Conservation (phyloP, 495 filamentous ascomycete genomes). For the Alectoria sarmentosa region DNA sequence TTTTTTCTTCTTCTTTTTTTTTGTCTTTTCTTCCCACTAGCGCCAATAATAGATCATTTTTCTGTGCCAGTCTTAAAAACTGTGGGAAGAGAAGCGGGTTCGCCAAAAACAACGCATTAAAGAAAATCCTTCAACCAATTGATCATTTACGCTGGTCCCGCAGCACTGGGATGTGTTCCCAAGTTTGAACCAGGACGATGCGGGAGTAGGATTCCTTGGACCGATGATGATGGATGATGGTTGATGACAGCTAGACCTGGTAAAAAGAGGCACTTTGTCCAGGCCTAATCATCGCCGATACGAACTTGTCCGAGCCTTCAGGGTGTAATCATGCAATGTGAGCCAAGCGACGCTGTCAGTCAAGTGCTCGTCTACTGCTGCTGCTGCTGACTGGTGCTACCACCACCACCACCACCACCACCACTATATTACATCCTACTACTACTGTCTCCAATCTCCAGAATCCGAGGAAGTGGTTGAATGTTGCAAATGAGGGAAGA, state of each 20-base stretch:
- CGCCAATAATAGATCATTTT: neutral
- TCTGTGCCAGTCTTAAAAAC: too few relatives aligned
- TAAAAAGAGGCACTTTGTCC: neutral
- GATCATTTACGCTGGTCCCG: neutral
- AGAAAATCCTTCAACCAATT: too few relatives aligned
- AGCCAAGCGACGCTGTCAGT: neutral
- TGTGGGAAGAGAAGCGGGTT: neutral
- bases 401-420: too few relatives aligned
- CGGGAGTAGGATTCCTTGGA: neutral
- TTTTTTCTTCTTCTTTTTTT: too few relatives aligned
- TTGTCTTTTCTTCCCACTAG: slow-evolving; percentile 6
- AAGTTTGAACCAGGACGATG: too few relatives aligned
- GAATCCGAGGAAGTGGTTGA: neutral
- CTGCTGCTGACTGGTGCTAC: too few relatives aligned
- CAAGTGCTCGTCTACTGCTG: neutral
- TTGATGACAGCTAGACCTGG: neutral
- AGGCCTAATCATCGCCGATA: neutral
- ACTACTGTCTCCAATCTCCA: too few relatives aligned
- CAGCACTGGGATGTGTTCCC: neutral
- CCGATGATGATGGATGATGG: slow-evolving; percentile 2
- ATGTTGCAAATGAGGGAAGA: neutral
- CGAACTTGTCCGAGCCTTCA: slow-evolving; percentile 6
- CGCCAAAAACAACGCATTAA: neutral
- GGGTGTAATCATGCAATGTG: neutral
- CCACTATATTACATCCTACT: too few relatives aligned